A percentile compares a stretch with the other conserved stretches of the same genome.
These are phyloP conservation scores for Beauveria sp. DNA, from an alignment of 2,329 filamentous ascomycete species.

Conservation along the genomic window DNA sequence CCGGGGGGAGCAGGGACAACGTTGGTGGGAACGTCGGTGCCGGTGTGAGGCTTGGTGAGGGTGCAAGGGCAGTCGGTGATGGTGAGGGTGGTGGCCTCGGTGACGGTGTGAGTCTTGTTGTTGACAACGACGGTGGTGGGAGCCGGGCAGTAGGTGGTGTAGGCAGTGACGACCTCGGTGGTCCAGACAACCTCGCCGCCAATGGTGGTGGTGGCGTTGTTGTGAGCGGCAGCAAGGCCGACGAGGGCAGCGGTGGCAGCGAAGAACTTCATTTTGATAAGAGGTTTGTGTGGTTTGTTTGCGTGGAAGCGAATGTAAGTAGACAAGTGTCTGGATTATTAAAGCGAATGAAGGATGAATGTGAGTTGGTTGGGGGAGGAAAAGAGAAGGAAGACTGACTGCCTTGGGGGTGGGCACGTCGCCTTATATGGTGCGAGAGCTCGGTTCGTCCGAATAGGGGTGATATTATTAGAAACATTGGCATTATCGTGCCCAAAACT, in stretches of 20 bases:
- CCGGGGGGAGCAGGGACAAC: too few species aligned
- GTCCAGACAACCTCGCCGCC: constrained; percentile 31
- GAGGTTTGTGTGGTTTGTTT: constrained; percentile 19
- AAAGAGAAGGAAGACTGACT: not conserved
- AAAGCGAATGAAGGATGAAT: constrained; percentile 5
- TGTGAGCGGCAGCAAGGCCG: constrained; percentile 34
- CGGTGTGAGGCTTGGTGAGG: constrained; percentile 50
- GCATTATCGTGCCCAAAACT: not conserved
- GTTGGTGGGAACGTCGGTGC: constrained; percentile 22
- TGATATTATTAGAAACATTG: constrained; percentile 7
- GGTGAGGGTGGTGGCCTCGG: constrained; percentile 57
- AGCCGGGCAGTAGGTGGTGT: constrained; percentile 66
- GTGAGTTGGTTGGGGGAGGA: constrained; percentile 7
- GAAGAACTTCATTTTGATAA: constrained; percentile 57
- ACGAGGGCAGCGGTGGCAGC: constrained; percentile 41
- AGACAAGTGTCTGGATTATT: not conserved
- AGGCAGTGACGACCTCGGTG: constrained; percentile 58
- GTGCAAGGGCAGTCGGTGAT: constrained; percentile 68
- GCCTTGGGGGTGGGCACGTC: not conserved
- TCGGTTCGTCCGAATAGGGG: constrained; percentile 1
- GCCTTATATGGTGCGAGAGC: constrained; percentile 5
- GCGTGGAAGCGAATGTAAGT: constrained; percentile 9
- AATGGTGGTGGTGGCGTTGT: constrained; percentile 25
- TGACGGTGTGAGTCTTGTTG: constrained; percentile 61
- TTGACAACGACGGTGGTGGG: constrained; percentile 57